These are phyloP conservation scores for Cymbopogon citratus DNA, from an alignment of 176 grass and related monocot genomes.

Conservation along the genomic window DNA sequence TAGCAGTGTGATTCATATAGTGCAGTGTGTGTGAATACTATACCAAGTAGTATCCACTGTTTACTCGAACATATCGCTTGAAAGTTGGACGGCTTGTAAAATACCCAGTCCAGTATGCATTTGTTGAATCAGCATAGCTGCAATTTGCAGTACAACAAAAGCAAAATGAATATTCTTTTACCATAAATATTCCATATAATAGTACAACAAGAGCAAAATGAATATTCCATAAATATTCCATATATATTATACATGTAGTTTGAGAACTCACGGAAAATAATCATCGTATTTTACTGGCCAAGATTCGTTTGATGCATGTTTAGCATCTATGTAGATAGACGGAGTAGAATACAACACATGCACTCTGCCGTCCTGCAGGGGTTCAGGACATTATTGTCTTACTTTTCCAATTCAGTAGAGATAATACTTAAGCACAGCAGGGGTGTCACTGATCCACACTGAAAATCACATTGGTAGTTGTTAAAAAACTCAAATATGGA, in stretches of 20 bases:
- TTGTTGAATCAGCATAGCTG: slow-evolving; percentile 73
- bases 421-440: neutral
- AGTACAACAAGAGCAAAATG: neutral
- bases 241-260: slow-evolving; percentile 2
- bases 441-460: neutral
- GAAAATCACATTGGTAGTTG: neutral
- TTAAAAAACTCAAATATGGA: neutral
- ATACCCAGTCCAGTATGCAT: slow-evolving; percentile 97
- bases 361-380: slow-evolving; percentile 72
- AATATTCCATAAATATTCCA: neutral
- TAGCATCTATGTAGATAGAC: slow-evolving; percentile 84
- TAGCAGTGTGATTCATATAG: too few species aligned
- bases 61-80: slow-evolving; percentile 72
- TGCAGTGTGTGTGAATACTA: neutral
- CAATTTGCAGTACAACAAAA: slow-evolving; percentile 11
- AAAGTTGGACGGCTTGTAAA: slow-evolving; percentile 85
- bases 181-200: neutral
- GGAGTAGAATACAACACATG: slow-evolving; percentile 90
- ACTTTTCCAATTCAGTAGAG: neutral
- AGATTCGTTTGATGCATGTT: slow-evolving; percentile 68
- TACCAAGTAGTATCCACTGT: slow-evolving; percentile 92
- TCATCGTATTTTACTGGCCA: slow-evolving; percentile 90
- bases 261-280: slow-evolving; percentile 71
- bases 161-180: too few species aligned
- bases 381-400: slow-evolving; percentile 14